phyloP scores from a whole-genome alignment of 139 green algal genomes.

The Eudorina sp. region DNA sequence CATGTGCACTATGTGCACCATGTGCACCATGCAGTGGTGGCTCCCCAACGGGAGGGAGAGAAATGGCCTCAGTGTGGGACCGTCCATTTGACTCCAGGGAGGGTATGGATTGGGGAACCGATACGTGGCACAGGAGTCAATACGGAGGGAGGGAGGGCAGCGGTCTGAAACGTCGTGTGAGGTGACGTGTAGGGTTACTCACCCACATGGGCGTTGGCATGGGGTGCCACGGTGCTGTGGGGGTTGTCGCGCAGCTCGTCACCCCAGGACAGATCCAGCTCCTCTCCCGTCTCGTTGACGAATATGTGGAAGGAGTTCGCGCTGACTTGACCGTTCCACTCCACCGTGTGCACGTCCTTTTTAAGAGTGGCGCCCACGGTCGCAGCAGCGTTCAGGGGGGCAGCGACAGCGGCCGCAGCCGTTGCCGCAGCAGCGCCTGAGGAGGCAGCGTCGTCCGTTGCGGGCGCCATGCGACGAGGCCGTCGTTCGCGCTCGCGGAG shows the following conservation, averaged over 20 bases:
- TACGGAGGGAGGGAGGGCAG: too few species aligned
- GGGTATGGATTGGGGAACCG: too few species aligned
- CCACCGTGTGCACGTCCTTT: slow-evolving; percentile 20
- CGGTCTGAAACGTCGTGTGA: too few species aligned
- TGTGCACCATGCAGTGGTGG: too few species aligned
- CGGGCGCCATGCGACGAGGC: slow-evolving; percentile 1
- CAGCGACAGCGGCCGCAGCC: background rate
- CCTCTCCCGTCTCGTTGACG: slow-evolving; percentile 29
- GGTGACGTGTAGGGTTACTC: too few species aligned
- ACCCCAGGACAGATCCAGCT: slow-evolving; percentile 23
- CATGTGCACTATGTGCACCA: too few species aligned
- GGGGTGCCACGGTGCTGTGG: slow-evolving; percentile 10
- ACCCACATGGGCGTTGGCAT: slow-evolving; percentile 42
- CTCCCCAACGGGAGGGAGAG: too few species aligned
- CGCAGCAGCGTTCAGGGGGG: background rate
- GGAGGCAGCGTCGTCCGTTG: background rate
- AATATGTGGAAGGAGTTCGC: slow-evolving; percentile 38
- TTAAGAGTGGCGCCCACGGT: background rate
- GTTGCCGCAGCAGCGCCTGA: background rate
- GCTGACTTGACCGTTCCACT: slow-evolving; percentile 36
- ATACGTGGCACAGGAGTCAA: too few species aligned
- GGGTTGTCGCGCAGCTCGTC: slow-evolving; percentile 5
- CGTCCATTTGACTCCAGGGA: too few species aligned
- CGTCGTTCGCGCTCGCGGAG: too few species aligned
- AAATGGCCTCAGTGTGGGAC: too few species aligned